Base-by-base conservation (phyloP, 192 early-diverging fungal genomes). In the Umbelopsis ramanniana region DNA sequence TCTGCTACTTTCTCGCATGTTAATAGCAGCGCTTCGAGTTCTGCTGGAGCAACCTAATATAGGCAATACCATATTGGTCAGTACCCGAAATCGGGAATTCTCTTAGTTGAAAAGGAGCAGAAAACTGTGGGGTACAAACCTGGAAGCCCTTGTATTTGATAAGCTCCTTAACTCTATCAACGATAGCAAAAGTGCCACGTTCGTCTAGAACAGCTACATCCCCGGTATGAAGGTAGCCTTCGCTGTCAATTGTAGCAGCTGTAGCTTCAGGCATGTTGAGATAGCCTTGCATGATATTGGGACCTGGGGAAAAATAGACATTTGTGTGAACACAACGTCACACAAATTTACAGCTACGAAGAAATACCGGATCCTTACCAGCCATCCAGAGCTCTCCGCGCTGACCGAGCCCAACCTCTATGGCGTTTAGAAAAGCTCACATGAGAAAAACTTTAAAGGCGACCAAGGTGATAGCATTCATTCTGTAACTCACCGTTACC, bases 131-230 rank as follows among this genome's bases (percentile, higher is more conserved):
- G 40, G 40, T 43, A 69, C n/a, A 35, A 57, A 71, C 60, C 50
- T 88, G 84, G 67, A 86, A 86, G 21, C 88, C 86, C 75, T 96
- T 96, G 85, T 93, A 98, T 78, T 98, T 97, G 81, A 96, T 97
- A 11, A 96, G 82, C 73, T 95, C 93, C 85, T 96, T 98, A 29
- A 72, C 26, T 78, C 88, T 47, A 71, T 92, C 89, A 29, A 89
- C 84, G 68, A 90, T 85, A 29, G 47, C 77, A 53, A 83, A 87
- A 60, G 74, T 76, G 7, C 90, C 92, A 4, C 88, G 55, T 33
- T 78, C 79, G 71, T 94, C 90, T 12, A 90, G 77, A 19, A 85
- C 66, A 0, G 86, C 94, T 40, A 98, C 81, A 74, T 98, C 97
- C 33, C 91, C 91, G 8, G 93, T 96, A 55, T 93, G 93, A 29